Conservation (phyloP, 768 basidiomycete genomes). For the Lactarius trivialis region DNA sequence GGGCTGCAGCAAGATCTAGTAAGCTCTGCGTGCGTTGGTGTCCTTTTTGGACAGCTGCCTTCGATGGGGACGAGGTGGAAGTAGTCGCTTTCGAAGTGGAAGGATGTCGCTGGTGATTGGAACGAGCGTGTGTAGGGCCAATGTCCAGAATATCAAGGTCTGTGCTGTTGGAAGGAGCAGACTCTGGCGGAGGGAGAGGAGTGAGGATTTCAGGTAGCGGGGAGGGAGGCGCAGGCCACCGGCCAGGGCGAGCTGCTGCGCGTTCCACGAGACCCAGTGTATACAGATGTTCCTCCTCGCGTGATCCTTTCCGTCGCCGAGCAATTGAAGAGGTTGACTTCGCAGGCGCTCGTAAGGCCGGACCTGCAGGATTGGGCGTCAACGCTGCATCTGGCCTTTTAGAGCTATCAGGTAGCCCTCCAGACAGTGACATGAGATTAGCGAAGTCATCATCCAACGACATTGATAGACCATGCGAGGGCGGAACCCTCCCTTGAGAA, state of each 20-base stretch:
- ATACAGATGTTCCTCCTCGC: constrained; percentile 46
- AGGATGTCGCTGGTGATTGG: not conserved
- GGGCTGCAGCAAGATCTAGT: constrained; percentile 15
- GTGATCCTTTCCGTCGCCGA: constrained; percentile 30
- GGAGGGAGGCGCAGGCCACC: constrained; percentile 18
- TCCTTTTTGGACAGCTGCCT: not conserved
- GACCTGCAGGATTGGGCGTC: not conserved
- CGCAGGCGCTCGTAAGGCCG: not conserved
- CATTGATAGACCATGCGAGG: constrained; percentile 18
- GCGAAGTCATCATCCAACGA: constrained; percentile 41
- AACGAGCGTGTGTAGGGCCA: not conserved
- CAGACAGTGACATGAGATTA: constrained; percentile 39
- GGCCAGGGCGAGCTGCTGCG: constrained; percentile 32
- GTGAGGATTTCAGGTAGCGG: constrained; percentile 12
- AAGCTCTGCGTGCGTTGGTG: constrained; percentile 17
- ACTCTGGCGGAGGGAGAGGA: constrained; percentile 12
- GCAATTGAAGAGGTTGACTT: constrained; percentile 13
- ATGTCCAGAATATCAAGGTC: not conserved
- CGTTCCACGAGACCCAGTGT: constrained; percentile 51
- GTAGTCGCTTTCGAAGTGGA: not conserved
- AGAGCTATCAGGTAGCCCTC: not conserved
- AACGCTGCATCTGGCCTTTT: not conserved
- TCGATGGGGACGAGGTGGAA: not conserved
- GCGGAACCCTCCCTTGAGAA: not conserved
- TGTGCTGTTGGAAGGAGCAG: not conserved